Evolutionary conservation across 1,284 basidiomycete species (phyloP), one percentile per base, ranked within the genome.

Genomic region (Pseudozyma sp.): DNA sequence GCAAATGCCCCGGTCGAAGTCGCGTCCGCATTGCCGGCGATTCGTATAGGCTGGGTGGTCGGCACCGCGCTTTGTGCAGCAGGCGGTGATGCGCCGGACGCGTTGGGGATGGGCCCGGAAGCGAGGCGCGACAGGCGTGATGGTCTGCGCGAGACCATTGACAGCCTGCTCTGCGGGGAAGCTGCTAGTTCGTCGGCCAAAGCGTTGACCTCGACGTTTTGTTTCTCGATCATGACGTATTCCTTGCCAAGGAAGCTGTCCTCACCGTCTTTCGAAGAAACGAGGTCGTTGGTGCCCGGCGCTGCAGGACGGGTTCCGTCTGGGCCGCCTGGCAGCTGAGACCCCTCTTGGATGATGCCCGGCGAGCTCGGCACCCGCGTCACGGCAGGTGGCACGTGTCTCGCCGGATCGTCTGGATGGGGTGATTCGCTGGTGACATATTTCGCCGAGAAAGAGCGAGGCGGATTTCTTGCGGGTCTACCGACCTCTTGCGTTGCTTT

Each of bases 211-310:
- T 89, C 87, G 11, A 88, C 87, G 3, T 86, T 87, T 35, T 87
- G 83, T 81, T 88, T 89, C 81, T 89, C 88, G 13, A 89, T 86
- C 37, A 89, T 86, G 5, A 88, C 88, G 73, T 88, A 89, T 53
- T 88, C 88, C 31, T 80, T 79, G 1, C 85, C 85, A 5, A 85
- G 74, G n/a, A 85, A 74, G 53, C 69, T 75, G 47, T 78, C 76
- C 29, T 78, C 73, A 30, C 62, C 65, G 9, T 56, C 60, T 13
- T 53, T 34, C 1, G 62, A 65, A 3, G 45, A 29, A n/a, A 53
- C 51, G 10, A 53, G 40, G 29, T 58, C 29, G 17, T 46, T 42
- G 11, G 24, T 29, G 16, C 37, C 42, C 7, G 19, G 13, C 14
- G 43, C 31, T 24, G 43, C 13, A 14, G 29, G 42, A 4, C 48